phyloP scores from a whole-genome alignment of 371 early-diverging fungal genomes.

The Saksenaea vasiformis region DNA sequence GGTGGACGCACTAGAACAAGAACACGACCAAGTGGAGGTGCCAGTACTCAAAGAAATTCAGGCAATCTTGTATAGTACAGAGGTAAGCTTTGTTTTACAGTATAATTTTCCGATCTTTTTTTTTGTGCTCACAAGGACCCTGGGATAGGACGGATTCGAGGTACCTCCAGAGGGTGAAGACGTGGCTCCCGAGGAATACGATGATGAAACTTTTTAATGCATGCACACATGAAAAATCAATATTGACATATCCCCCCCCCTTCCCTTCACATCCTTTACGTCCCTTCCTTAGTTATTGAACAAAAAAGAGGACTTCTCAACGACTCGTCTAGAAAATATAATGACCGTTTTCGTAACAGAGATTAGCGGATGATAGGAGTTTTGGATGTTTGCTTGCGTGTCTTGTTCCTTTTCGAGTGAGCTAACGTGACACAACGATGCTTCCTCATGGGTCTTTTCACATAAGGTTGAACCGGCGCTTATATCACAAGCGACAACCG shows the following conservation, averaged over 20 bases:
- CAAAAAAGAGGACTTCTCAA: not conserved
- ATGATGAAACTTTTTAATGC: constrained; percentile 58
- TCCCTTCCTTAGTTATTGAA: not conserved
- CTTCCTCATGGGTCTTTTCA: not conserved
- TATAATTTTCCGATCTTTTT: no score
- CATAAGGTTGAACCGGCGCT: not conserved
- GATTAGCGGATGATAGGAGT: constrained; percentile 1
- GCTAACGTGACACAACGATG: not conserved
- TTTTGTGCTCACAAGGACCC: not conserved
- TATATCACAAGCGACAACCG: no score
- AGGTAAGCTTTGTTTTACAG: constrained; percentile 29
- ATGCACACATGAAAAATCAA: constrained; percentile 1
- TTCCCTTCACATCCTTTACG: not conserved
- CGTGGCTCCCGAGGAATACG: constrained; percentile 34
- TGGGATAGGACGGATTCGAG: constrained; percentile 47
- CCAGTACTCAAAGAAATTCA: constrained; percentile 76
- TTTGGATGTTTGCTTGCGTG: not conserved
- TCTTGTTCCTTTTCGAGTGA: not conserved
- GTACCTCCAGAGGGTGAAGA: constrained; percentile 45
- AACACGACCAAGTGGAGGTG: constrained; percentile 28
- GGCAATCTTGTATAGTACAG: constrained; percentile 84
- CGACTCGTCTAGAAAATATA: not conserved
- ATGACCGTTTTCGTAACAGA: not conserved
- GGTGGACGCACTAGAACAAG: constrained; percentile 46
- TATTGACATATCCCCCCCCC: not conserved